These are phyloP conservation scores for Candida sonorensis DNA, from an alignment of 805 yeast species.

Conservation along the genomic window DNA sequence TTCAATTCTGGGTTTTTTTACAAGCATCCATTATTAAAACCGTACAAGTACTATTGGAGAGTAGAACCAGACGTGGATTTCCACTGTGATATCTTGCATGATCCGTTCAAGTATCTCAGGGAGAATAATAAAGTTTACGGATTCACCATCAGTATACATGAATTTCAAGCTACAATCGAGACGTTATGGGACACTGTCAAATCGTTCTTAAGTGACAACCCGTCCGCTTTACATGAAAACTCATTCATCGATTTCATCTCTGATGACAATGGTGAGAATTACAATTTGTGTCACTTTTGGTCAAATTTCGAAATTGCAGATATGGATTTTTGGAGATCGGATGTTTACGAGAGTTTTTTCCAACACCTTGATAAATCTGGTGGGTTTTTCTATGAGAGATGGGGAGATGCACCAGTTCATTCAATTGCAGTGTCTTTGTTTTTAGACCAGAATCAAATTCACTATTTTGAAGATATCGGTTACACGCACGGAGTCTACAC, in stretches of 20 bases:
- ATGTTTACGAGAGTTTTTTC: constrained; percentile 53
- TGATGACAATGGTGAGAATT: constrained; percentile 54
- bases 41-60: constrained; percentile 71
- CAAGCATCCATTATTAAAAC: constrained; percentile 47
- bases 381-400: constrained; percentile 80
- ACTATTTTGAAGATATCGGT: constrained; percentile 70
- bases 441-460: constrained; percentile 49
- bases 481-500: constrained; percentile 52
- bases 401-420: constrained; percentile 96
- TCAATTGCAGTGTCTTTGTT: constrained; percentile 65
- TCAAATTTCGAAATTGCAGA: constrained; percentile 73
- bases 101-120: constrained; percentile 55
- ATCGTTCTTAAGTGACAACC: constrained; percentile 36
- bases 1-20: constrained; percentile 48
- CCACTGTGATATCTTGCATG: constrained; percentile 56
- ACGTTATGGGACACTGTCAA: constrained; percentile 50
- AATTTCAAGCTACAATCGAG: constrained; percentile 52
- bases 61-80: constrained; percentile 64
- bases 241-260: constrained; percentile 59
- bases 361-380: constrained; percentile 58
- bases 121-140: constrained; percentile 55
- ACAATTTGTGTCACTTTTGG: constrained; percentile 80
- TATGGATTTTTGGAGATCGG: constrained; percentile 57
- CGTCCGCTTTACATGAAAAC: constrained; percentile 34
- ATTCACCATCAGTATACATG: constrained; percentile 60